Conservation (phyloP, 1,284 basidiomycete species). For the Irpex sp. region DNA sequence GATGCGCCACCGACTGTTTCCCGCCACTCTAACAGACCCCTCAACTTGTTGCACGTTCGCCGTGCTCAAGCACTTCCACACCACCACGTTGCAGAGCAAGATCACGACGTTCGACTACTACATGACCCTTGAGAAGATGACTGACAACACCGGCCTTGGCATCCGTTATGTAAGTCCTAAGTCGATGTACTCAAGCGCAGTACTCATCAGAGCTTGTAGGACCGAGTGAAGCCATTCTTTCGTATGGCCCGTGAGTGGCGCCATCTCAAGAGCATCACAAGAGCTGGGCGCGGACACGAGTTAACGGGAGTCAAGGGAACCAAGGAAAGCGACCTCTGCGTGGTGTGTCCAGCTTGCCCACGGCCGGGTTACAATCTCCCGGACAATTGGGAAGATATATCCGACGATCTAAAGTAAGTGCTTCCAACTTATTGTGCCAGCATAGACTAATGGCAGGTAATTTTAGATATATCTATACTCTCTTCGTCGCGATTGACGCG, state of each 20-base stretch:
- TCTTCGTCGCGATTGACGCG: too few relatives aligned
- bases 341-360: slow-evolving; percentile 6
- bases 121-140: background rate
- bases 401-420: slow-evolving; percentile 3
- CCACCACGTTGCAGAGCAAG: slow-evolving; percentile 9
- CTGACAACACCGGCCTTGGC: background rate
- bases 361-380: slow-evolving; percentile 4
- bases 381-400: background rate
- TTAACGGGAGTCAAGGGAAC: slow-evolving; percentile 1
- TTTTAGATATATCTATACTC: too few relatives aligned
- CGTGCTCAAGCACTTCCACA: slow-evolving; percentile 5
- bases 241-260: slow-evolving; percentile 3
- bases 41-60: slow-evolving; percentile 4
- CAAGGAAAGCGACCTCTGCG: background rate
- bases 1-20: background rate
- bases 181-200: background rate
- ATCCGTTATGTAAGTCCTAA: background rate
- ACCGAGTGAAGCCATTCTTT: background rate
- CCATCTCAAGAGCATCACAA: slow-evolving; percentile 7
- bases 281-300: slow-evolving; percentile 9
- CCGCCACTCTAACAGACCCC: slow-evolving; percentile 2
- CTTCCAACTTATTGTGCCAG: too few relatives aligned
- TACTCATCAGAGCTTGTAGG: slow-evolving; percentile 2
- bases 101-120: slow-evolving; percentile 11
- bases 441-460: too few relatives aligned